Percentiles rank a stretch among this genome's conserved stretches.
phyloP scores from a whole-genome alignment of 2,329 filamentous ascomycete genomes.

The Thelonectria olida region DNA sequence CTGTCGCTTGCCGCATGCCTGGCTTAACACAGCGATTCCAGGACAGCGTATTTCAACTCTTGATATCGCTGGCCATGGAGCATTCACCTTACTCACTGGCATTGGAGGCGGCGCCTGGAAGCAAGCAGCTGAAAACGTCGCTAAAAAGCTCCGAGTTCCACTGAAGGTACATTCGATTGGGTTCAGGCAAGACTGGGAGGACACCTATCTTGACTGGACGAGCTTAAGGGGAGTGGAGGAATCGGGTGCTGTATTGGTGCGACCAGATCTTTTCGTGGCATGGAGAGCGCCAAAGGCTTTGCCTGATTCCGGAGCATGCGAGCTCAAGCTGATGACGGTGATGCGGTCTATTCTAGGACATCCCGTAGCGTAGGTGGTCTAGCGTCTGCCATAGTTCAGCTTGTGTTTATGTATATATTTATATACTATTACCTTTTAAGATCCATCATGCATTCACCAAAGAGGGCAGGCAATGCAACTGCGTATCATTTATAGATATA shows the following conservation, averaged over 20 bases:
- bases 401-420: background rate
- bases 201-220: slow-evolving; percentile 8
- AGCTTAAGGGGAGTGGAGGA: slow-evolving; percentile 3
- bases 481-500: no score
- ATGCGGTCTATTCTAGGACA: background rate
- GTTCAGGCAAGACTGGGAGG: slow-evolving; percentile 10
- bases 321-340: background rate
- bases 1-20: slow-evolving; percentile 67
- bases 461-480: no score
- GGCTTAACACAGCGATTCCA: slow-evolving; percentile 63
- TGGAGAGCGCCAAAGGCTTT: background rate
- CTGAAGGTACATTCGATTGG: slow-evolving; percentile 8
- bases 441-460: no score
- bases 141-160: background rate
- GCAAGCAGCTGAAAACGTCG: background rate
- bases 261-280: slow-evolving; percentile 12
- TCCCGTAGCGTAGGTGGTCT: background rate
- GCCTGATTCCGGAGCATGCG: background rate
- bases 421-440: no score
- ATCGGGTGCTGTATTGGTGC: slow-evolving; percentile 8
- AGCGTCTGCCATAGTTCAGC: no score
- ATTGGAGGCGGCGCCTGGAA: slow-evolving; percentile 8
- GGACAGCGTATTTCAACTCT: background rate
- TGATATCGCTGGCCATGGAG: slow-evolving; percentile 11
- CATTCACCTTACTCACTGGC: slow-evolving; percentile 11